Percentiles rank a stretch among this genome's conserved stretches.
phyloP scores from a whole-genome alignment of 2,329 filamentous ascomycete species.

The Aspergillus felis region DNA sequence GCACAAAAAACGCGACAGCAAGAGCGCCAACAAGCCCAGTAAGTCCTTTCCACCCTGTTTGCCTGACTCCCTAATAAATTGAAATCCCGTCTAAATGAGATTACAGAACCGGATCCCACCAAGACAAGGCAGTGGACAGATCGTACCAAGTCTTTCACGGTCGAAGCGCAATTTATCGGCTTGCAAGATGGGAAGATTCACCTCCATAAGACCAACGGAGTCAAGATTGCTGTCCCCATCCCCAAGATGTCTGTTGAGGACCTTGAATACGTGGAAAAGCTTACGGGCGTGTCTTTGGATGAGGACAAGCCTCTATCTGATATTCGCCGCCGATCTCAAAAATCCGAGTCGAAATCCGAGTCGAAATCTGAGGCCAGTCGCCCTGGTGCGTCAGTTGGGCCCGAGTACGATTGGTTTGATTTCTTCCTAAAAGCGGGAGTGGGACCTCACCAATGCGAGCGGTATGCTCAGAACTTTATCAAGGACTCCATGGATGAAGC shows the following conservation, averaged over 20 bases:
- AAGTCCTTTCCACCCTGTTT: slow-evolving; percentile 38
- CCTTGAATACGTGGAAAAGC: slow-evolving; percentile 86
- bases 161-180: slow-evolving; percentile 93
- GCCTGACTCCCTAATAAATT: background rate
- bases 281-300: slow-evolving; percentile 80
- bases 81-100: background rate
- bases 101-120: slow-evolving; percentile 70
- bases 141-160: slow-evolving; percentile 90
- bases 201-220: slow-evolving; percentile 93
- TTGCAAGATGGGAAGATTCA: slow-evolving; percentile 96
- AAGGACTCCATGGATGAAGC: slow-evolving; percentile 96
- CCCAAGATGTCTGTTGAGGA: slow-evolving; percentile 94
- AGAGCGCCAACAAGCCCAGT: slow-evolving; percentile 69
- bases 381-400: slow-evolving; percentile 38
- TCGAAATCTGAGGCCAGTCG: slow-evolving; percentile 36
- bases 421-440: slow-evolving; percentile 95
- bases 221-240: slow-evolving; percentile 95
- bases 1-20: slow-evolving; percentile 68
- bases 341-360: slow-evolving; percentile 31
- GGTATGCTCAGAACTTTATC: slow-evolving; percentile 84
- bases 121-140: slow-evolving; percentile 95
- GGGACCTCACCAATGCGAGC: slow-evolving; percentile 85
- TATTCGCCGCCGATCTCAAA: slow-evolving; percentile 53
- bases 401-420: slow-evolving; percentile 95
- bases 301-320: slow-evolving; percentile 92